Conservation (phyloP, 768 basidiomycete genomes). For the Glaciozyma martinii region DNA sequence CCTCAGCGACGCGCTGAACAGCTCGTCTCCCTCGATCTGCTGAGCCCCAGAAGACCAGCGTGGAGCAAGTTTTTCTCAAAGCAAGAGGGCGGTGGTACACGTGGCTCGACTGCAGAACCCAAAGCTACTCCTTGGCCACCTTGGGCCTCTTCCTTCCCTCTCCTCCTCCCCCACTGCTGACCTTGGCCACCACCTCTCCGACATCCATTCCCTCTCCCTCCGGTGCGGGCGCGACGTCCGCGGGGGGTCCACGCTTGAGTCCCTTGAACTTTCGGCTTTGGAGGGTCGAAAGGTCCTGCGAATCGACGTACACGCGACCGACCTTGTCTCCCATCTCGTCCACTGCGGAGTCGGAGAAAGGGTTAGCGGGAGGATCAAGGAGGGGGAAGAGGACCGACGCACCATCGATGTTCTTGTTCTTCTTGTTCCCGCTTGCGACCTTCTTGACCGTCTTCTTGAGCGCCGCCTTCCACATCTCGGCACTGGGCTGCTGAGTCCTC, state of each 20-base stretch:
- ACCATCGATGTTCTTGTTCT: slow-evolving; percentile 86
- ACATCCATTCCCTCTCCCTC: neutral
- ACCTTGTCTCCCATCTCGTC: slow-evolving; percentile 97
- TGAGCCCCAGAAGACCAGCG: no score
- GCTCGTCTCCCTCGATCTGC: no score
- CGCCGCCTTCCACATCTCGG: slow-evolving; percentile 70
- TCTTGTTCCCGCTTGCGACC: slow-evolving; percentile 63
- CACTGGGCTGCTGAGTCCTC: slow-evolving; percentile 62
- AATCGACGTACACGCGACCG: slow-evolving; percentile 72
- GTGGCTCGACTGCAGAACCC: no score
- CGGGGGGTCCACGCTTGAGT: slow-evolving; percentile 46
- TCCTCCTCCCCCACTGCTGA: slow-evolving; percentile 7
- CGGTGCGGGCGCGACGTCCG: slow-evolving; percentile 7
- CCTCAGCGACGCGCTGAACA: no score
- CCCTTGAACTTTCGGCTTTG: slow-evolving; percentile 98
- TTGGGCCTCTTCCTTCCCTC: slow-evolving; percentile 18
- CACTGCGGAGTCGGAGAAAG: slow-evolving; percentile 10
- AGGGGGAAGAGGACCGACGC: neutral
- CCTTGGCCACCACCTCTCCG: neutral
- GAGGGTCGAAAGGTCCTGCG: slow-evolving; percentile 71
- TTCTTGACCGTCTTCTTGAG: slow-evolving; percentile 76
- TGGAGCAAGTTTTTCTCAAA: no score
- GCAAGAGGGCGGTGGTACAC: no score
- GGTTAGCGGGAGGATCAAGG: neutral
- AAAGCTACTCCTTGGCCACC: neutral